A percentile compares a stretch with the other conserved stretches of the same genome.
These are phyloP conservation scores for Apiotrichum brassicae DNA, from an alignment of 1,284 basidiomycete genomes.

Conservation along the genomic window DNA sequence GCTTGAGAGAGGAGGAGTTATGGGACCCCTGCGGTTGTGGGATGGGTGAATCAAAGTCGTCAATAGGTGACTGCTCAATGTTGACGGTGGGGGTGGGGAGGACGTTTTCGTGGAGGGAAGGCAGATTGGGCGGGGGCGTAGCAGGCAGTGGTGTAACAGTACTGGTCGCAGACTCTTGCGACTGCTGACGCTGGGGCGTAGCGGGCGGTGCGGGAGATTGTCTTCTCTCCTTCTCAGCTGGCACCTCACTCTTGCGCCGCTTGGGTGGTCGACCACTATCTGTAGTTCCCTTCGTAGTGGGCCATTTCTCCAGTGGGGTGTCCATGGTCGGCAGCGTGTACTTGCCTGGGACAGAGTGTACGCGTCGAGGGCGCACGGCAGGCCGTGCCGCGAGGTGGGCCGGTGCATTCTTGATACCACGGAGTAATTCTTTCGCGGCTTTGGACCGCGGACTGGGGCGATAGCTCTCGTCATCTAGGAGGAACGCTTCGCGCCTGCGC, in stretches of 20 bases:
- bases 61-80: too few species aligned
- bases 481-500: neutral
- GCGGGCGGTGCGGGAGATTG: too few species aligned
- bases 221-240: neutral
- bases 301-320: slow-evolving; percentile 20
- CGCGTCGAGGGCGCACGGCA: slow-evolving; percentile 1
- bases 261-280: neutral
- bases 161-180: too few species aligned
- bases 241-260: neutral
- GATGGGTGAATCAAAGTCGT: too few species aligned
- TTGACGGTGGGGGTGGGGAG: too few species aligned
- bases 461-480: slow-evolving; percentile 8
- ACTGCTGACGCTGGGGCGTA: too few species aligned
- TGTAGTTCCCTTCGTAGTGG: slow-evolving; percentile 5
- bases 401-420: too few species aligned
- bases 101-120: too few species aligned
- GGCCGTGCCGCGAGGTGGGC: neutral
- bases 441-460: slow-evolving; percentile 5
- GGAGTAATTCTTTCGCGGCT: neutral
- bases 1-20: too few species aligned
- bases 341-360: slow-evolving; percentile 6
- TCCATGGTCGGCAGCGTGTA: slow-evolving; percentile 20
- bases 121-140: too few species aligned
- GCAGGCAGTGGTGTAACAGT: too few species aligned
- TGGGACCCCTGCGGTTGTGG: too few species aligned